Evolutionary conservation across 805 yeast species (phyloP).

Genomic region (Pichia thaimueangensis): DNA sequence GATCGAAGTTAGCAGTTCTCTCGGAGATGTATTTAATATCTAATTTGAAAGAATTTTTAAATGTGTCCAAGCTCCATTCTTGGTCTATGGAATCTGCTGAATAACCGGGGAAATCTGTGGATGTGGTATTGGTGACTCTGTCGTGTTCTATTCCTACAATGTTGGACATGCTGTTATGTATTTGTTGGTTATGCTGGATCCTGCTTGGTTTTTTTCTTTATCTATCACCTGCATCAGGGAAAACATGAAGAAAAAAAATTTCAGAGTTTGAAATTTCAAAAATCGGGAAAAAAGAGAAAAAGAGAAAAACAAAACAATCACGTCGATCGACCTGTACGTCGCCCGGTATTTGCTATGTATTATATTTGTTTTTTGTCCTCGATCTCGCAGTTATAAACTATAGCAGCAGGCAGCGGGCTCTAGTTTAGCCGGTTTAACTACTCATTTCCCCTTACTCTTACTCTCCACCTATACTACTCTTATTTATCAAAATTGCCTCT

Average conservation of each 20-base stretch:
- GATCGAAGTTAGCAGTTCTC: slow-evolving; percentile 78
- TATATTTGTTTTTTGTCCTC: too few relatives aligned
- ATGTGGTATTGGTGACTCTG: slow-evolving; percentile 81
- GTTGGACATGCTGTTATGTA: slow-evolving; percentile 32
- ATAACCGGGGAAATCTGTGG: slow-evolving; percentile 92
- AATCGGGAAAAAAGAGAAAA: not conserved
- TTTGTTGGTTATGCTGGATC: not conserved
- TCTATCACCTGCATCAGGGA: not conserved
- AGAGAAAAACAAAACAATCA: not conserved
- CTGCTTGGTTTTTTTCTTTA: not conserved
- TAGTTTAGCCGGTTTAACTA: too few relatives aligned
- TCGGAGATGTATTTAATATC: slow-evolving; percentile 59
- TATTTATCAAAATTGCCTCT: not conserved
- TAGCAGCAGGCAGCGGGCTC: too few relatives aligned
- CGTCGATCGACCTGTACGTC: slow-evolving; percentile 3
- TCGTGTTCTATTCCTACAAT: slow-evolving; percentile 85
- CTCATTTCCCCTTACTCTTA: too few relatives aligned
- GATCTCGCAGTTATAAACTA: too few relatives aligned
- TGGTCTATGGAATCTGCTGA: slow-evolving; percentile 45
- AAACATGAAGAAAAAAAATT: not conserved
- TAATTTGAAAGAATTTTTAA: slow-evolving; percentile 61
- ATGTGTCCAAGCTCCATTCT: slow-evolving; percentile 80
- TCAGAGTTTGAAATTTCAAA: not conserved
- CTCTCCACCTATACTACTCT: too few relatives aligned
- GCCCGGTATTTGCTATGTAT: too few relatives aligned